These are phyloP conservation scores for Trichosphaerium sp. DNA, from an alignment of 78 protist species.

Conservation along the genomic window DNA sequence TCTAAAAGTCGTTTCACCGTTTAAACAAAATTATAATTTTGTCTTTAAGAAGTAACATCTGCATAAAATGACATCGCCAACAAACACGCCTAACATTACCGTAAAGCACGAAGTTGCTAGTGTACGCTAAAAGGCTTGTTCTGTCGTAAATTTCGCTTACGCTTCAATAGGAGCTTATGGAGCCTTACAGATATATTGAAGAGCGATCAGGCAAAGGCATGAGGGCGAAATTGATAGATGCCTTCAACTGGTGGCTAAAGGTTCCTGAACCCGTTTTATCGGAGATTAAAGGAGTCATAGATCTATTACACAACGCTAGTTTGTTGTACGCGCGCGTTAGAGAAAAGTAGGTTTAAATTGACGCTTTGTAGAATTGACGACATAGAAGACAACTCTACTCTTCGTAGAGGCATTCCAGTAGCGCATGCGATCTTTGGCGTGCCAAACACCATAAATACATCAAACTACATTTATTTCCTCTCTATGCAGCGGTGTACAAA, in stretches of 20 bases:
- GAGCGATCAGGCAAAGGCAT: conserved; percentile 71
- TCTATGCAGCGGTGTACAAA: conserved; percentile 35
- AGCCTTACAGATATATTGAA: conserved; percentile 47
- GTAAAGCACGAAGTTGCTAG: too few species aligned
- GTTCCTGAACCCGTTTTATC: conserved; percentile 24
- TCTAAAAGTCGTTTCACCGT: too few species aligned
- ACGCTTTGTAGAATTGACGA: conserved; percentile 66
- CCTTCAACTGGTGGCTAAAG: conserved; percentile 75
- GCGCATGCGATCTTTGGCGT: conserved; percentile 75
- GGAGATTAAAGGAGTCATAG: conserved; percentile 29
- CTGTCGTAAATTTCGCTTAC: too few species aligned
- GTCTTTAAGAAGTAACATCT: too few species aligned
- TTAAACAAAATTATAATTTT: too few species aligned
- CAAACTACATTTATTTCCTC: conserved; percentile 82
- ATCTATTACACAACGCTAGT: conserved; percentile 65
- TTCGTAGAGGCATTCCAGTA: conserved; percentile 79
- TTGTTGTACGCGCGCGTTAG: conserved; percentile 27
- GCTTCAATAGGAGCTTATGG: conserved; percentile 11
- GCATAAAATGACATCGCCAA: too few species aligned
- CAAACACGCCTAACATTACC: too few species aligned
- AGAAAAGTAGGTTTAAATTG: neutral
- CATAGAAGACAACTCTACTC: conserved; percentile 78
- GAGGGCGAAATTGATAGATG: conserved; percentile 47
- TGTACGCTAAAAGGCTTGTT: too few species aligned
- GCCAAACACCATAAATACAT: conserved; percentile 78